Percentiles rank a stretch among this genome's conserved stretches.
Conservation (phyloP, 345 rosid genomes). For the Eucalyptus victrix region DNA sequence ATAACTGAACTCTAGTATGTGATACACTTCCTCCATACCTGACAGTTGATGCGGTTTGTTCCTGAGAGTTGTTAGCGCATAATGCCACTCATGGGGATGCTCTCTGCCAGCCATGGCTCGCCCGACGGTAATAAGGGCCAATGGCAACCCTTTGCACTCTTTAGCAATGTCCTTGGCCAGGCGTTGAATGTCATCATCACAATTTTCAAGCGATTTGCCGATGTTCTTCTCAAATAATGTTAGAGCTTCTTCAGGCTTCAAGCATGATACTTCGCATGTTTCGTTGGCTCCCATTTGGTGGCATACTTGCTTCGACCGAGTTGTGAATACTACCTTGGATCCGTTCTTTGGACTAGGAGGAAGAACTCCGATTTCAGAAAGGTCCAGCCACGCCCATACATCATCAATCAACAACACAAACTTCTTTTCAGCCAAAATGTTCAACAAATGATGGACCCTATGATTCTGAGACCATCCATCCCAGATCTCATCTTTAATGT, state of each 20-base stretch:
- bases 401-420: neutral
- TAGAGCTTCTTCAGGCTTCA: neutral
- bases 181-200: neutral
- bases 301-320: neutral
- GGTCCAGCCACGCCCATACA: neutral
- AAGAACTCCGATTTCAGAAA: neutral
- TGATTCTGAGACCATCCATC: neutral
- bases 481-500: neutral
- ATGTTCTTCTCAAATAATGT: neutral
- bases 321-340: neutral
- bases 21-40: neutral
- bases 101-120: neutral
- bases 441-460: neutral
- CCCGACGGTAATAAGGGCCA: constrained; percentile 1
- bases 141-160: constrained; percentile 4
- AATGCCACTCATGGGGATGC: neutral
- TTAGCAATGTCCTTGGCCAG: neutral
- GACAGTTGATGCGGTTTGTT: neutral
- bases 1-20: constrained; percentile 4
- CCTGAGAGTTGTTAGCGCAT: neutral
- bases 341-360: fast-evolving
- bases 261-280: neutral
- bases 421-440: fast-evolving
- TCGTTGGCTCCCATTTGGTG: neutral
- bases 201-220: neutral